phyloP scores from a whole-genome alignment of 78 protist species.

The Tieghemostelium lacteum region DNA sequence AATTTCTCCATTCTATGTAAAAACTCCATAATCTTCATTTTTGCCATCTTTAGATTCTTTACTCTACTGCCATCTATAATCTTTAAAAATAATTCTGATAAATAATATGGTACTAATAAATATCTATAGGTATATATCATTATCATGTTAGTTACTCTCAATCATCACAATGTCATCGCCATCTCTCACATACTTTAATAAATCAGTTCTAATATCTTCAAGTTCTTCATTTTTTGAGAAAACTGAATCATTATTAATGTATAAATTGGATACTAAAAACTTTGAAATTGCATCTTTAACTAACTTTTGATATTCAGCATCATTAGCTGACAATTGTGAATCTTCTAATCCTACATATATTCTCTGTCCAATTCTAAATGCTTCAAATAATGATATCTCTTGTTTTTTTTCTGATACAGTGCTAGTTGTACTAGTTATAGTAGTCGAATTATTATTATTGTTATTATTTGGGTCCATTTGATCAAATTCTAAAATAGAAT shows the following conservation, averaged over 20 bases:
- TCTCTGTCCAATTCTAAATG: constrained; percentile 57
- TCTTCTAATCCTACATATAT: constrained; percentile 32
- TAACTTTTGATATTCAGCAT: constrained; percentile 42
- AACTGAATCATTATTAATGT: constrained; percentile 18
- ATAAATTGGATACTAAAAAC: constrained; percentile 24
- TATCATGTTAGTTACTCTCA: neutral
- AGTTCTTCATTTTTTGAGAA: constrained; percentile 74
- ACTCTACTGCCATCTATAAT: constrained; percentile 39
- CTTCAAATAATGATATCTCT: constrained; percentile 34
- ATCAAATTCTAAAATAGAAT: no score
- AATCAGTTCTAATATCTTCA: constrained; percentile 76
- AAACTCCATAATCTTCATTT: constrained; percentile 38
- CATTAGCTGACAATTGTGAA: constrained; percentile 15
- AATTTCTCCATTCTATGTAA: constrained; percentile 34
- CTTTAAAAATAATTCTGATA: constrained; percentile 44
- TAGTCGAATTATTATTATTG: no score
- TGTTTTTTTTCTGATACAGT: neutral
- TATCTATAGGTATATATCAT: constrained; percentile 9
- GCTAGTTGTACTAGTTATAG: neutral
- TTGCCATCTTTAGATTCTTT: constrained; percentile 55
- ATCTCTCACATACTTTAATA: constrained; percentile 38
- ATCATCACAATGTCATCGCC: neutral
- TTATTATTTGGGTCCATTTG: no score
- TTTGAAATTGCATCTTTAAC: constrained; percentile 25
- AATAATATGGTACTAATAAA: constrained; percentile 66